Base-by-base conservation (phyloP, 306 rosid genomes). In the Argentina anserina region DNA sequence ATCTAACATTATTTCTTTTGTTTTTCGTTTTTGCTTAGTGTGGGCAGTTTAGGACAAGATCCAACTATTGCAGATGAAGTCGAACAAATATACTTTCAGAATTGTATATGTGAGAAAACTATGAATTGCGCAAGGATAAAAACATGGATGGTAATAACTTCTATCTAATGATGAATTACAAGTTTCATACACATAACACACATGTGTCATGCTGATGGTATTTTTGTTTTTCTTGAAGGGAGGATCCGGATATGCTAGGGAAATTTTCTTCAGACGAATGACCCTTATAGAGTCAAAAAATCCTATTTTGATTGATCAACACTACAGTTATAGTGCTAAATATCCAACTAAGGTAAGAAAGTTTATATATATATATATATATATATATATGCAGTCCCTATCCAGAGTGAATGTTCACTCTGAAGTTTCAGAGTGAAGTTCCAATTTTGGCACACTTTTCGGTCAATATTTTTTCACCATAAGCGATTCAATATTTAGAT, bases 51-150 rank as follows among this genome's bases (percentile, higher is more conserved):
- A 46, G 78, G 78, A 46, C 9, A 31, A 63, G 14, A 34, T 1
- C 29, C 33, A 21, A 41, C 31, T 46, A 4, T 2, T 56, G 14
- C 14, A 36, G 67, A 67, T 11, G 28, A 21, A 8, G 82, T 79
- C 13, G 82, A 79, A 47, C 65, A 73, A 4, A 74, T 67, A 25
- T 49, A 67, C 39, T 70, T 79, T 39, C 41, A 40, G 6, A 39
- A 60, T 56, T 79, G 78, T 25, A 67, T 7, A 36, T 67, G 69
- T 46, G 39, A 1, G 21, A 41, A 52, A 21, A 67, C 78, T 36
- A 11, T 13, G 10, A 67, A 78, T 39, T 73, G 78, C 17, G 70
- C 74, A 21, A 42, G 81, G 45, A 78, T 78, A 52, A 79, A 67
- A 69, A 79, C 78, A 11, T 67, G 65, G 70, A 40, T 17, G 74